Evolutionary conservation across 495 filamentous ascomycete genomes (phyloP), one percentile per base, ranked within the genome.

Genomic region (Penicillium odoratum): DNA sequence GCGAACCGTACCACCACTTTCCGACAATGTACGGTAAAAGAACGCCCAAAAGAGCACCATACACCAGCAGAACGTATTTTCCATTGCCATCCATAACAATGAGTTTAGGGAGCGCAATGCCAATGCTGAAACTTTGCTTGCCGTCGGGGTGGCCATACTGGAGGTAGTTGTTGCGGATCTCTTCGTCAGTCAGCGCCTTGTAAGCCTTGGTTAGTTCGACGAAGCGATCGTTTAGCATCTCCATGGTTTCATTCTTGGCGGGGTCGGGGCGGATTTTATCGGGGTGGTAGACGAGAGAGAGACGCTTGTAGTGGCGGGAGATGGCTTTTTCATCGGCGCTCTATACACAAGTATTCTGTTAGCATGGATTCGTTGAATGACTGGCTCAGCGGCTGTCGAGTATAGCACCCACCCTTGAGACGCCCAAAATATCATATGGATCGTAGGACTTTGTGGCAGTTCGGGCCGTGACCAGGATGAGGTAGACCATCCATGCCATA

Each of bases 1-100:
- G 91, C 7, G 91, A 96, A 52, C 94, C 94, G 70, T 98, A 98
- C 94, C 94, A 98, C 94, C 94, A 98, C 34, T 87, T 89, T 28
- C 94, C 94, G 38, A 98, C 95, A 48, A 95, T 79, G 67, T 97
- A 98, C 11, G 94, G 94, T 45, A 98, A 74, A 43, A 97, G 74
- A 31, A 97, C 90, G 49, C 93, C 95, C 36, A 98, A 83, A 38
- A 97, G 77, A 43, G 83, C 73, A 9, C 90, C 92, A 69, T 98
- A 98, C 46, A 98, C 80, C 62, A 96, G 74, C 56, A 98, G 79
- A 46, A 97, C 90, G 67, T 96, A 98, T 78, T 97, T 98, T 40
- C 91, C 93, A 70, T 92, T 92, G 51, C 93, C 93, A 56, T 97
- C 91, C 29, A 88, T 88, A 53, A 98, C 81, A 61, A 98, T 93